Evolutionary conservation across 805 yeast species (phyloP), one percentile per base, ranked within the genome.

Genomic region (Teunomyces cretensis): DNA sequence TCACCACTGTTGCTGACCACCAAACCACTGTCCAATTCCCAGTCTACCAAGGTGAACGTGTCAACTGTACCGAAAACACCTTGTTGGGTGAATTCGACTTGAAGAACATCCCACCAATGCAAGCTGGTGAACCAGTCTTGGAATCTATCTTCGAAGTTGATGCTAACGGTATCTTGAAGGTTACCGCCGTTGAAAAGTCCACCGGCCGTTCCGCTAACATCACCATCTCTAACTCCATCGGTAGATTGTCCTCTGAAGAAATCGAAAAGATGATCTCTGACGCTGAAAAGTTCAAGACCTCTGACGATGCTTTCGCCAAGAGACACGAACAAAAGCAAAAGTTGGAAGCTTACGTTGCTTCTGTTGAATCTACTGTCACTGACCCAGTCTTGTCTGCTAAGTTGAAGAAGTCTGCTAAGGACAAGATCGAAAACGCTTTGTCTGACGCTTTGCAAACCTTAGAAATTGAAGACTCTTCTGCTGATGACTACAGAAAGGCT

Each of bases 251-350:
- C 31, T 64, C 75, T 54, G 76, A 71, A 49, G 76, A 72, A 65
- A 72, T 72, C 57, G 76, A 72, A 65, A 67, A 71, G 68, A 72
- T 72, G 76, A 71, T 72, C 57, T 56, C 60, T 52, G 76, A 72
- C 59, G 76, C 76, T 57, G 76, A 72, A 63, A 72, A 72, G 61
- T 72, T 90, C 96, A 92, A 92, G 89, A 81, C 92, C 68, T 88
- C 96, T 64, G 99, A 92, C 77, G 97, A 92, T 72, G 97, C 96
- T 66, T 94, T 92, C 87, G 95, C 98, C 78, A 92, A 91, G 91
- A 86, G 86, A 74, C 97, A 92, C 81, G 98, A 94, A 84, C 94
- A 96, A 71, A 92, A 91, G 82, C 97, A 92, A 81, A 91, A 90
- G 82, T 86, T 92, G 73, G 99, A 92, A 83, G 89, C 97, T 65